Evolutionary conservation across 768 basidiomycete genomes (phyloP).

Genomic region (Podaxis sp.): DNA sequence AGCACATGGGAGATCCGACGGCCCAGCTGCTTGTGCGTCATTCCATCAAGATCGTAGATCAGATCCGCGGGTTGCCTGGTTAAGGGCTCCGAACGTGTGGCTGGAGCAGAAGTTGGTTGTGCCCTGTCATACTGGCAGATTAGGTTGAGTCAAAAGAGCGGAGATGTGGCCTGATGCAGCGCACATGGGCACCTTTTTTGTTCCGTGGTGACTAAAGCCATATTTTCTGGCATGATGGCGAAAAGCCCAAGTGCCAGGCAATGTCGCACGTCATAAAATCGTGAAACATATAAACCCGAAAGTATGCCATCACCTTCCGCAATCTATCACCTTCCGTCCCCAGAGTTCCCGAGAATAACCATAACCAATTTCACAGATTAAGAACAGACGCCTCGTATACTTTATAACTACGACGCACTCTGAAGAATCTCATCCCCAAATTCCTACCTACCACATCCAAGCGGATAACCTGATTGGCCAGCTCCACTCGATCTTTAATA

Average conservation of each 20-base stretch:
- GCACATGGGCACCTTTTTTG: not conserved
- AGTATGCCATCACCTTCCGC: not conserved
- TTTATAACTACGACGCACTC: not conserved
- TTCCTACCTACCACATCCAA: not conserved
- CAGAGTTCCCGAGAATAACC: not conserved
- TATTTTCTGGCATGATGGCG: not conserved
- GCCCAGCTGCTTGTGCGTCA: not conserved
- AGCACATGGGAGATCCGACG: not conserved
- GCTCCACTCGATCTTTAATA: not conserved
- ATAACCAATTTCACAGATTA: slow-evolving; percentile 1
- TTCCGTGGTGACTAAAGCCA: slow-evolving; percentile 9
- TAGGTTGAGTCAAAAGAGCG: not conserved
- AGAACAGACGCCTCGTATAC: not conserved
- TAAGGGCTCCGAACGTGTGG: not conserved
- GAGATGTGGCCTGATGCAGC: not conserved
- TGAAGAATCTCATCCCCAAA: not conserved
- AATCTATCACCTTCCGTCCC: not conserved
- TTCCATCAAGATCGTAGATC: not conserved
- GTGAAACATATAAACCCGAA: not conserved
- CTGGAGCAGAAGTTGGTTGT: not conserved
- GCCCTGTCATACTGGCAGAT: not conserved
- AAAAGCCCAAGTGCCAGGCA: not conserved
- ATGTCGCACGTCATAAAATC: not conserved
- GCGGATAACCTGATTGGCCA: not conserved
- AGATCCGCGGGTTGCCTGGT: not conserved